Evolutionary conservation across 345 rosid genomes (phyloP).

Genomic region (Kandelia obovata): DNA sequence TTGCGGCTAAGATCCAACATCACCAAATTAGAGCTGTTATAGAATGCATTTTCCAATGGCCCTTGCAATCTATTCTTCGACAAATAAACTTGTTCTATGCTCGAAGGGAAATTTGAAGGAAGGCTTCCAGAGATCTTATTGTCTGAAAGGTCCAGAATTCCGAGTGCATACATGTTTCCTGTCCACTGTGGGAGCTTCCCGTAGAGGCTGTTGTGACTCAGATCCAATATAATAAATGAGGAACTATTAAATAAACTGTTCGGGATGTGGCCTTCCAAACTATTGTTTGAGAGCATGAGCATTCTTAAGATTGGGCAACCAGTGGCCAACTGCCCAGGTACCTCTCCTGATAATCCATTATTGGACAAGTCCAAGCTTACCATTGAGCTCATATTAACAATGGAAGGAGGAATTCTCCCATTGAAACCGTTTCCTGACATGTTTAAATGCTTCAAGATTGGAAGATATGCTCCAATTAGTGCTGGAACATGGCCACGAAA

Average conservation of each 20-base stretch:
- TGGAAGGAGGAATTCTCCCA: conserved; percentile 25
- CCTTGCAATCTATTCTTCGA: conserved; percentile 3
- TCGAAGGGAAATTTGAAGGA: conserved; percentile 2
- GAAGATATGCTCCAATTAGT: conserved; percentile 12
- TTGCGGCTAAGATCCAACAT: conserved; percentile 21
- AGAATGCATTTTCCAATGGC: not conserved
- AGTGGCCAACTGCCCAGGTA: not conserved
- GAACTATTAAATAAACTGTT: not conserved
- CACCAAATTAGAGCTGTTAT: not conserved
- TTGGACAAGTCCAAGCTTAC: conserved; percentile 12
- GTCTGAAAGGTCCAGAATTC: not conserved
- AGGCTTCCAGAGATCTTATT: conserved; percentile 8
- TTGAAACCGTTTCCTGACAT: conserved; percentile 17
- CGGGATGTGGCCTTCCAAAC: not conserved
- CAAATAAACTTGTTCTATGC: conserved; percentile 3
- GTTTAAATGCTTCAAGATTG: not conserved
- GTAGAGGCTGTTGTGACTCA: not conserved
- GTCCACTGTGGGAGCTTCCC: not conserved
- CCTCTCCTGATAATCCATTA: conserved; percentile 16
- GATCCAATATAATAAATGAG: not conserved
- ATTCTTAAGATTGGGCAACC: not conserved
- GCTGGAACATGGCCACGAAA: conserved; percentile 11
- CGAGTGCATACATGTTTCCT: not conserved
- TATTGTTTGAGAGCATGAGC: not conserved
- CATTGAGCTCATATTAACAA: conserved; percentile 8